Evolutionary conservation across 1,284 basidiomycete species (phyloP).

Genomic region (Moesziomyces aphidis): DNA sequence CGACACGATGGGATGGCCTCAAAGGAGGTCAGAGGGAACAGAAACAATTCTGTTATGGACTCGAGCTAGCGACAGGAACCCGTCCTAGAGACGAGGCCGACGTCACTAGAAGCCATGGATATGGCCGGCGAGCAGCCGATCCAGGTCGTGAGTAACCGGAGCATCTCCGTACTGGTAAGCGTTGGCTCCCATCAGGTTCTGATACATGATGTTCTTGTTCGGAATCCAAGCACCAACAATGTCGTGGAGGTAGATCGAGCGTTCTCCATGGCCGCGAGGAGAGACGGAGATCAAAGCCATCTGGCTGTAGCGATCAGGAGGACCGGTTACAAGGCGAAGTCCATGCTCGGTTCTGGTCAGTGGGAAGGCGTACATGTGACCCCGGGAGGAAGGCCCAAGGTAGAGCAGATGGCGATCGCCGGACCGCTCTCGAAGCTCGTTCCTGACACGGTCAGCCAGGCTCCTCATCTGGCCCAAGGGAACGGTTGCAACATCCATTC

Average conservation of each 20-base stretch:
- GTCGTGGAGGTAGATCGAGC: neutral
- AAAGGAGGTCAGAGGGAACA: no score
- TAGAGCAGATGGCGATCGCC: neutral
- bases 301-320: neutral
- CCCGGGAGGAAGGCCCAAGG: neutral
- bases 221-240: neutral
- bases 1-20: no score
- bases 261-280: no score
- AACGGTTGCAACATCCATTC: no score
- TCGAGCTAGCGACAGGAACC: no score
- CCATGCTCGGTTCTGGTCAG: neutral
- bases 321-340: neutral
- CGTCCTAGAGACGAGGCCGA: no score
- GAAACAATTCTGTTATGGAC: no score
- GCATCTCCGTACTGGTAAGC: neutral
- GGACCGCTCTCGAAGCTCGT: neutral
- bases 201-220: neutral
- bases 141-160: neutral
- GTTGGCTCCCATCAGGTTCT: neutral
- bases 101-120: neutral
- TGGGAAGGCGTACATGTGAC: neutral
- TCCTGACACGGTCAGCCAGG: neutral
- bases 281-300: neutral
- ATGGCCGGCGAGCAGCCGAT: neutral
- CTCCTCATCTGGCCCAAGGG: no score